A percentile compares a stretch with the other conserved stretches of the same genome.
phyloP scores from a whole-genome alignment of 2,329 filamentous ascomycete species.

The Xylaria multiplex region DNA sequence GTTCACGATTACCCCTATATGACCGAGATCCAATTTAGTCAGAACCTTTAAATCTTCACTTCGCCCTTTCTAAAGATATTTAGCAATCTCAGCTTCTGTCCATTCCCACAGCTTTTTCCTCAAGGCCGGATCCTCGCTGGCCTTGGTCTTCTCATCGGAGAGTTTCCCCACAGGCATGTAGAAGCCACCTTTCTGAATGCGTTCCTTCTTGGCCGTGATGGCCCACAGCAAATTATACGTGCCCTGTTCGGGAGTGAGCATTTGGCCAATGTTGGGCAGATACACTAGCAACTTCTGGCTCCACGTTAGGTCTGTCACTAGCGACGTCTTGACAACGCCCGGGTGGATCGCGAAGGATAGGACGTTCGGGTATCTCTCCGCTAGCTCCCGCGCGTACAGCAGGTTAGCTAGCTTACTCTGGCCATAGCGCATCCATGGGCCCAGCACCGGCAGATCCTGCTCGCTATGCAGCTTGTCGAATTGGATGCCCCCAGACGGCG shows the following conservation, averaged over 20 bases:
- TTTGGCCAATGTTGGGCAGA: neutral
- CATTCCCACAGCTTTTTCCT: no score
- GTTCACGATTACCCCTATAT: no score
- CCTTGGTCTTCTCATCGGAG: neutral
- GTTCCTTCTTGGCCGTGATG: neutral
- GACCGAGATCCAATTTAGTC: no score
- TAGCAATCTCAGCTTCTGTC: no score
- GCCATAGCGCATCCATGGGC: neutral
- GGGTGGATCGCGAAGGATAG: neutral
- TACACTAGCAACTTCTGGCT: neutral
- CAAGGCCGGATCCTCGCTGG: no score
- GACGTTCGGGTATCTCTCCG: neutral
- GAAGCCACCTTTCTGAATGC: neutral
- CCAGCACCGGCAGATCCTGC: neutral
- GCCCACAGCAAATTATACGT: neutral
- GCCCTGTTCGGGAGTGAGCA: neutral
- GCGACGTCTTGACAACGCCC: neutral
- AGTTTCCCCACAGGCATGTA: neutral
- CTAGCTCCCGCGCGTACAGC: neutral
- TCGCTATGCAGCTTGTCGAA: neutral
- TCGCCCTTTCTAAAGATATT: no score
- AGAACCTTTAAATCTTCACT: no score
- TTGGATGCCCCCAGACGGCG: neutral
- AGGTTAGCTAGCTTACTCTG: neutral
- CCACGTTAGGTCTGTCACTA: neutral